Evolutionary conservation across 2,329 filamentous ascomycete species (phyloP), one percentile per base, ranked within the genome.

Genomic region (Fusarium sp.): DNA sequence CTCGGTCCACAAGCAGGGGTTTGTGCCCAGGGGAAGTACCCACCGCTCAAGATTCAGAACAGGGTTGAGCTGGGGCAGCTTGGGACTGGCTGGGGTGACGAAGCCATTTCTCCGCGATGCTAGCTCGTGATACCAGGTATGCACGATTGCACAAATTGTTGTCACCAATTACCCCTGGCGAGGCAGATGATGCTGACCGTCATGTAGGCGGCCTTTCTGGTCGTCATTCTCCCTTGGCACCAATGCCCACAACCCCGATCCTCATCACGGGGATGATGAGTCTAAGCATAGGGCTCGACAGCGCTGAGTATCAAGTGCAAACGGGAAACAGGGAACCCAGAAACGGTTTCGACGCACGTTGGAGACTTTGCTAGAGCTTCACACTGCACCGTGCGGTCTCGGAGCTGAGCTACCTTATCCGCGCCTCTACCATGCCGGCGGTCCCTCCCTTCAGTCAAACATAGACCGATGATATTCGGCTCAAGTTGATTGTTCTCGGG

Each of bases 1-100:
- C 50, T 28, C 40, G 16, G 72, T 53, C 71, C 63, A 70, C 72
- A 56, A 64, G 41, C 61, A 73, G 62, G 68, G 72, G 37, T 55
- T 36, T 18, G 37, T 46, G 40, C 50, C 60, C 60, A 60, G 72
- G 60, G 61, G 65, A 36, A 39, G 46, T 36, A 59, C 61, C 60
- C 60, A 50, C 53, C 53, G 27, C 39, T 46, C 50, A 62, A 51
- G 60, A 71, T 69, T 52, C 48, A 40, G 41, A 27, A 57, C 48
- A 51, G 66, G 60, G 60, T 56, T 46, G 52, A 63, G 50, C 53
- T 36, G 51, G 46, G 28, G 44, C 36, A 43, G 28, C 41, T 11
- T 23, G 15, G 23, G 12, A 27, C 36, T 18, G 39, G 30, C n/a
- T 31, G 51, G 47, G 30, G 40, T 27, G 47, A 59, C 16, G 47